Conservation (phyloP, 257 asterid species). For the Agastache rugosa region DNA sequence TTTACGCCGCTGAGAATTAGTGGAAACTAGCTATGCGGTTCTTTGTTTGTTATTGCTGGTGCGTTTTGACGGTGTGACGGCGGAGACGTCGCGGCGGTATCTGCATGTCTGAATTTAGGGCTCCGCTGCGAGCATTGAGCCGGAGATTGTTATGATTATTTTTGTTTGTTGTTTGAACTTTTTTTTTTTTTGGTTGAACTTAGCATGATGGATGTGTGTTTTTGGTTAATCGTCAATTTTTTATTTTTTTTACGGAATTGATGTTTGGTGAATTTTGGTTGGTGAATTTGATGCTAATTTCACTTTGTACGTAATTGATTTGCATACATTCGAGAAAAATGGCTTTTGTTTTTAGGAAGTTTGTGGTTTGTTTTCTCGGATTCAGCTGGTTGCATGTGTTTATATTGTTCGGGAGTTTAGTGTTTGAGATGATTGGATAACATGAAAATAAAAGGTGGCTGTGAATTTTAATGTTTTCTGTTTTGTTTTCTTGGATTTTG, state of each 20-base stretch:
- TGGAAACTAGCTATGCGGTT: not conserved
- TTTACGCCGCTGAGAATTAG: slow-evolving; percentile 20
- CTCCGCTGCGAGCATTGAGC: slow-evolving; percentile 13
- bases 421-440: slow-evolving; percentile 4
- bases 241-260: not conserved
- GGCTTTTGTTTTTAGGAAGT: not conserved
- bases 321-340: slow-evolving; percentile 10
- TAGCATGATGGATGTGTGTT: slow-evolving; percentile 17
- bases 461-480: not conserved
- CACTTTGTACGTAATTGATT: slow-evolving; percentile 2
- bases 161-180: not conserved
- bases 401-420: not conserved
- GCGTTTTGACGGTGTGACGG: slow-evolving; percentile 26
- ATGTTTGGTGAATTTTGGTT: not conserved
- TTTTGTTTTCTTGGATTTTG: not conserved
- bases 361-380: not conserved
- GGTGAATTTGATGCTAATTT: slow-evolving; percentile 8
- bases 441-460: not conserved
- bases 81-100: slow-evolving; percentile 4
- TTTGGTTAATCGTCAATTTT: not conserved
- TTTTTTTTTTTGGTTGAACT: not conserved
- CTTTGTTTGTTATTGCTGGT: not conserved
- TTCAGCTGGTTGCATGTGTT: slow-evolving; percentile 26
- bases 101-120: slow-evolving; percentile 32
- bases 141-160: not conserved